Base-by-base conservation (phyloP, 2,329 filamentous ascomycete genomes). In the Neonectria faginata region DNA sequence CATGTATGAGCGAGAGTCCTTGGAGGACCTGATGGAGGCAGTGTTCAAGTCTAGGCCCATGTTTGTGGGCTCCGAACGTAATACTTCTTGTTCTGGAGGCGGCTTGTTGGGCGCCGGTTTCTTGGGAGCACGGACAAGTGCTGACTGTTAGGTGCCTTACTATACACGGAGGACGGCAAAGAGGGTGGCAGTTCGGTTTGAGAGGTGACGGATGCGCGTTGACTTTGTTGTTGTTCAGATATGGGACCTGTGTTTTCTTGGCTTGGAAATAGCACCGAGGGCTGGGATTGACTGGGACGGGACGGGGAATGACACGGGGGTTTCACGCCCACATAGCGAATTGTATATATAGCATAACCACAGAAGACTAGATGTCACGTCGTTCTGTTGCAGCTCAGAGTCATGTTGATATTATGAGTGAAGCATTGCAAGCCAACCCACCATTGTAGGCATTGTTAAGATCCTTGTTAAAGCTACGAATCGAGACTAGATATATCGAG, bases 61-160 rank as follows among this genome's bases (percentile, higher is more conserved):
- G 57, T 51, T 52, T 54, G 45, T 31, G 44, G 57, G 44, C 31
- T 22, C 41, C 22, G 42, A 54, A 33, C 51, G 27, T 60, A 60
- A 54, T 60, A 54, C 50, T 42, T 60, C 22, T 48, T 55, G 36
- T 54, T 55, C 29, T 55, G 39, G 57, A 52, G 51, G 50, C 36
- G 27, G 57, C 36, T 50, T 33, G 44, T 54, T 60, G 27, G 57
- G 31, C 50, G 51, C 50, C 41, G 45, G 41, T 60, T 54, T 53
- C n/a, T 25, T 53, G 18, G 39, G 41, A 33, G 29, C 31, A 41
- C 25, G 48, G 51, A 31, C 25, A 45, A 60, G 41, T 60, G 50
- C 54, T 60, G 42, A 36, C 50, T 16, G 57, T 60, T 60, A 22
- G 29, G 29, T 53, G 22, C 16, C 48, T 51, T 51, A 16, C 50